A percentile compares a stretch with the other conserved stretches of the same genome.
phyloP scores from a whole-genome alignment of 371 early-diverging fungal species.

The Mortierella polycephala region DNA sequence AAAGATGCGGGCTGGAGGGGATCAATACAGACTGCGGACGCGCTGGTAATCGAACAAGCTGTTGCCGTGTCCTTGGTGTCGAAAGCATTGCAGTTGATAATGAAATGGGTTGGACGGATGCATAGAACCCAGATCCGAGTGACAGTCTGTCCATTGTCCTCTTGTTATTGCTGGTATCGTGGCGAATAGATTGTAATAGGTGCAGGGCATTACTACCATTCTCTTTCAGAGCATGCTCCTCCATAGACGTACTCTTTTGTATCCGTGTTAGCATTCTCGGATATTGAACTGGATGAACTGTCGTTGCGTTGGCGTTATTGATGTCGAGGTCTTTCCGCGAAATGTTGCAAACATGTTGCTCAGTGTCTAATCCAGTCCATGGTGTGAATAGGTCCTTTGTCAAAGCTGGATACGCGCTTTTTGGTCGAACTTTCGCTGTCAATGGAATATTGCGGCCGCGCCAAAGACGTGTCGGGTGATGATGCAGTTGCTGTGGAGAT shows the following conservation, averaged over 20 bases:
- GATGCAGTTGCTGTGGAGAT: slow-evolving; percentile 6
- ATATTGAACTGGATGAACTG: neutral
- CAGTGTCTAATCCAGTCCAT: neutral
- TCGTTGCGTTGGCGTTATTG: slow-evolving; percentile 1
- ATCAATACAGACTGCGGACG: slow-evolving; percentile 42
- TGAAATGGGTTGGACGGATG: slow-evolving; percentile 26
- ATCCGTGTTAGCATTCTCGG: neutral
- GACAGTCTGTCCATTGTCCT: slow-evolving; percentile 26
- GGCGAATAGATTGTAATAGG: neutral
- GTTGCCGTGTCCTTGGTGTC: slow-evolving; percentile 17
- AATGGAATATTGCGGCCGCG: neutral
- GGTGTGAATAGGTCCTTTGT: slow-evolving; percentile 30
- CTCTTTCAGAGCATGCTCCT: too few species aligned
- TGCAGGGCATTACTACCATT: too few species aligned
- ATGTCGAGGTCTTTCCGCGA: too few species aligned
- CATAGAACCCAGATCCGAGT: slow-evolving; percentile 39
- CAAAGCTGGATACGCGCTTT: slow-evolving; percentile 20
- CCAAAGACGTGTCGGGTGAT: neutral
- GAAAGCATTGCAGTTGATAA: slow-evolving; percentile 29
- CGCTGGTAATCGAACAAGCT: slow-evolving; percentile 32
- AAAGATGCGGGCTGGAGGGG: slow-evolving; percentile 16
- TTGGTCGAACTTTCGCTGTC: neutral
- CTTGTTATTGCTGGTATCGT: slow-evolving; percentile 24
- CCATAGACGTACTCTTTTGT: too few species aligned
- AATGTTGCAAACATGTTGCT: slow-evolving; percentile 10